Conservation (phyloP, 176 grass and related monocot genomes). For the Cenchrus fungigraminus region DNA sequence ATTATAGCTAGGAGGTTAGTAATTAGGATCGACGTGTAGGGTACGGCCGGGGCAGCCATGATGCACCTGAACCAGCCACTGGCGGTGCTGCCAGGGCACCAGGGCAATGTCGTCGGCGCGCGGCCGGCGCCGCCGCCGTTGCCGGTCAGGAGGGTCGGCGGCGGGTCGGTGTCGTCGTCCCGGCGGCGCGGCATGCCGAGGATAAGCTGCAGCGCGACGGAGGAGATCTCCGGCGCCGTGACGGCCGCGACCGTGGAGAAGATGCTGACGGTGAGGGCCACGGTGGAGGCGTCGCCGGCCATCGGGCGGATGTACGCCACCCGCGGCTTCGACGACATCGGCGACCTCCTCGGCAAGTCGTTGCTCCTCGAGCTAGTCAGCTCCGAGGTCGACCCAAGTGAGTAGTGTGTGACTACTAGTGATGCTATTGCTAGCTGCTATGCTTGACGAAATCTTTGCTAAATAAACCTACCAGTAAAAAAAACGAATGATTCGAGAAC, state of each 20-base stretch:
- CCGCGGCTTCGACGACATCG: slow-evolving; percentile 68
- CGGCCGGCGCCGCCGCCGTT: neutral
- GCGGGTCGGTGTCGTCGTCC: neutral
- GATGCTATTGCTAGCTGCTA: no score
- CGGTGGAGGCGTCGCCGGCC: slow-evolving; percentile 52
- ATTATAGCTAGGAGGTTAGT: no score
- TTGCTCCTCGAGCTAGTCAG: slow-evolving; percentile 74
- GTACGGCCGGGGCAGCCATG: no score
- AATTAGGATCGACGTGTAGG: no score
- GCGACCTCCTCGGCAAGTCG: slow-evolving; percentile 64
- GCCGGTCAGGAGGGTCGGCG: neutral
- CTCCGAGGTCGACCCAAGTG: slow-evolving; percentile 71
- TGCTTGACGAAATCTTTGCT: neutral
- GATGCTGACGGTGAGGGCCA: slow-evolving; percentile 49
- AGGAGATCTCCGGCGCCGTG: slow-evolving; percentile 12
- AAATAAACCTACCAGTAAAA: no score
- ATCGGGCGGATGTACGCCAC: slow-evolving; percentile 45
- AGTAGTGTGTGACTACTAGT: neutral
- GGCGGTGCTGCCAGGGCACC: slow-evolving; percentile 29
- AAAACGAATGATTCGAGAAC: no score
- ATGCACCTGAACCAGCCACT: slow-evolving; percentile 42
- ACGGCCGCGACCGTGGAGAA: slow-evolving; percentile 2
- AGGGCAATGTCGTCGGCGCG: slow-evolving; percentile 30
- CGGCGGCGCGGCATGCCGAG: neutral
- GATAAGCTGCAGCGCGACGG: slow-evolving; percentile 39